phyloP scores from a whole-genome alignment of 2,329 filamentous ascomycete genomes.

The Microascus cirrosus region DNA sequence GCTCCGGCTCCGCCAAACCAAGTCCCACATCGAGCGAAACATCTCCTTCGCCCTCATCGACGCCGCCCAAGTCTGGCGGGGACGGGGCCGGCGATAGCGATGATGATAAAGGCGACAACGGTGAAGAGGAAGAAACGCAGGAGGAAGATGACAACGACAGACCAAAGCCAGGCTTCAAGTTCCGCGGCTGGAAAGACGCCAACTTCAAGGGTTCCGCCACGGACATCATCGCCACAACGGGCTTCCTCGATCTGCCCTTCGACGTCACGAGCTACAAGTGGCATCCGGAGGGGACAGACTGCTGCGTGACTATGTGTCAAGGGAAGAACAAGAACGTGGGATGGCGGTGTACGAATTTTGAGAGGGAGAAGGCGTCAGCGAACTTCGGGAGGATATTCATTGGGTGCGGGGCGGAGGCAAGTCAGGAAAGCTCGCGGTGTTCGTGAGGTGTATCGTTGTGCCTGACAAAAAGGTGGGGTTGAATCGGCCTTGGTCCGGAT shows the following conservation, averaged over 20 bases:
- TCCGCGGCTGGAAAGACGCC: neutral
- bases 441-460: neutral
- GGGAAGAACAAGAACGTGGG: conserved; percentile 1
- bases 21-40: neutral
- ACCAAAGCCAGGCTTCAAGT: neutral
- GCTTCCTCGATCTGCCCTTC: conserved; percentile 6
- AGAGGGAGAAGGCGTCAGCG: neutral
- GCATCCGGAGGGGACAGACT: conserved; percentile 1
- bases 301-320: conserved; percentile 6
- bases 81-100: neutral
- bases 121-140: neutral
- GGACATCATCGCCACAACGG: neutral
- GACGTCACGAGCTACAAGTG: conserved; percentile 7
- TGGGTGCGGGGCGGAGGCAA: neutral
- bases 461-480: neutral
- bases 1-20: too few species aligned
- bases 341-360: conserved; percentile 5
- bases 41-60: neutral
- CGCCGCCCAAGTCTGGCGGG: neutral
- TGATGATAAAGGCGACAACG: neutral
- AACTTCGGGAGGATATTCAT: conserved; percentile 2
- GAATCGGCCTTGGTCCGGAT: neutral
- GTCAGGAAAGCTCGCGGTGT: conserved; percentile 3
- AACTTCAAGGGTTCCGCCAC: neutral
- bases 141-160: neutral